Evolutionary conservation across 2,329 filamentous ascomycete genomes (phyloP), one percentile per base, ranked within the genome.

Genomic region (Chrysosphaeria jannelii): DNA sequence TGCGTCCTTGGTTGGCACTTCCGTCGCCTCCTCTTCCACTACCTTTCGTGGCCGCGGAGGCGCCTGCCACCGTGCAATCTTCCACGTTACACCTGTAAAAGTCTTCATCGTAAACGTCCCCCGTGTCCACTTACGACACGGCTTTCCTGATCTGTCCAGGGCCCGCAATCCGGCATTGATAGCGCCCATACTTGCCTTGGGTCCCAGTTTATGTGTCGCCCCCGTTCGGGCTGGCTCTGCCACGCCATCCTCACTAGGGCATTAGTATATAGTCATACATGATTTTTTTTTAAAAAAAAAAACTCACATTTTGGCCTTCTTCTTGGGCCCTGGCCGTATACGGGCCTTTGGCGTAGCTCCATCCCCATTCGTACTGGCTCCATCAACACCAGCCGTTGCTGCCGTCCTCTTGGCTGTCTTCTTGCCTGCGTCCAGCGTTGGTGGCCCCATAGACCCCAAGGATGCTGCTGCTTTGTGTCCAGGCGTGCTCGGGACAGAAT

Each of bases 161-260:
- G 85, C 81, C 26, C 85, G 75, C 23, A 97, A 66, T 24, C 76
- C 75, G 25, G 85, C 85, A 40, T 97, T 97, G 54, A 97, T 97
- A 28, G 81, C 81, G 31, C 85, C 85, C 37, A 81, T 74, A 42
- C 91, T 93, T 24, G 81, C 81, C 45, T 91, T 93, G 34, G 85
- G 85, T 4, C 81, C 81, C 13, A 93, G 67, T 43, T 89, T 89
- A 46, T 81, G 74, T 23, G 54, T 51, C 25, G 54, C 53, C 5
- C 49, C 47, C 35, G 53, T 48, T 29, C 43, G 34, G 45, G 43
- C 25, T 10, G 59, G 53, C 34, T 68, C 62, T 37, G 61, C 53
- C 14, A 54, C 53, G 14, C 61, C 60, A 34, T 67, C 62, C 36
- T 68, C 62, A 32, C 62, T 67, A 28, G 24, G 23, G 2, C 27